Evolutionary conservation across 305 asterid species (phyloP).

Genomic region (Striga hermonthica): DNA sequence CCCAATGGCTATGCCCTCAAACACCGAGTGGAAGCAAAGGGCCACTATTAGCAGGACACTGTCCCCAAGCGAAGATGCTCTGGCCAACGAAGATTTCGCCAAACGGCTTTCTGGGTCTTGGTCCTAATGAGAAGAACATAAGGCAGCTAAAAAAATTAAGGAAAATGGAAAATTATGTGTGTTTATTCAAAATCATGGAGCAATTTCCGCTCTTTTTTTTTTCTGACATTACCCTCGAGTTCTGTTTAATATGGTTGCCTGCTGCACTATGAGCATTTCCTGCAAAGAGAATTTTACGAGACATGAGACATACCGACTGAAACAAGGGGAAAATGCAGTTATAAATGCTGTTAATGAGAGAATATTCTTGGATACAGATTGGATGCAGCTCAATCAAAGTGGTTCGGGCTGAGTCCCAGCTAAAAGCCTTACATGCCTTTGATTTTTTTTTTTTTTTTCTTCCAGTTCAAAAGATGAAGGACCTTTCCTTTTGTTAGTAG

Average conservation of each 20-base stretch:
- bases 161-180: background rate
- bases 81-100: conserved; percentile 40
- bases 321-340: background rate
- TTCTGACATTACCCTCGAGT: conserved; percentile 41
- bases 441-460: too few species aligned
- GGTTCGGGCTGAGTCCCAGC: too few species aligned
- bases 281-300: conserved; percentile 22
- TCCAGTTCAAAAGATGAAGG: too few species aligned
- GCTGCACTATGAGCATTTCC: conserved; percentile 37
- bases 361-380: background rate
- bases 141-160: background rate
- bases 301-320: background rate
- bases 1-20: conserved; percentile 90
- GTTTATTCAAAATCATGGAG: background rate
- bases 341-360: background rate
- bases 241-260: conserved; percentile 28
- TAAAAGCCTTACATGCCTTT: too few species aligned
- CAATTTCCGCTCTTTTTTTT: background rate
- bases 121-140: conserved; percentile 29
- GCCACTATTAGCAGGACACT: conserved; percentile 67
- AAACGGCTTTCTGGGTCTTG: conserved; percentile 33
- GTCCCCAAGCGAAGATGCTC: conserved; percentile 64
- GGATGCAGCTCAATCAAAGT: too few species aligned
- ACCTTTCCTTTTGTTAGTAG: too few species aligned
- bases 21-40: conserved; percentile 78